These are phyloP conservation scores for Seminavis robusta DNA, from an alignment of 108 stramenopile species.

Conservation along the genomic window DNA sequence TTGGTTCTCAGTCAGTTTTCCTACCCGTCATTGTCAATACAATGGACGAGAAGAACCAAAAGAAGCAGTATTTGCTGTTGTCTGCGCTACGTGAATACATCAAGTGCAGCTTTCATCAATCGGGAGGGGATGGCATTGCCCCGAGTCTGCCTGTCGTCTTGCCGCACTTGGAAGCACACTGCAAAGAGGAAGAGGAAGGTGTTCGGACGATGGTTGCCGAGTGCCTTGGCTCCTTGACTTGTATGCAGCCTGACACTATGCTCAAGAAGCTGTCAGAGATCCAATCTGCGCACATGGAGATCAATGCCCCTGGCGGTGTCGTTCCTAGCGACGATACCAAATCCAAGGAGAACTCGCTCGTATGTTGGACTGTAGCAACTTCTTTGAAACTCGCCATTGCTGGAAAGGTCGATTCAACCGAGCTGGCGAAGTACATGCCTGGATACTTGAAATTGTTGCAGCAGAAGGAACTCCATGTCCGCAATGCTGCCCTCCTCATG, in stretches of 20 bases:
- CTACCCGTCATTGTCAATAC: conserved; percentile 83
- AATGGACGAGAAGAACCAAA: conserved; percentile 65
- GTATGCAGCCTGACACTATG: conserved; percentile 65
- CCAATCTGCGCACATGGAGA: conserved; percentile 25
- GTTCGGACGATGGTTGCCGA: conserved; percentile 96
- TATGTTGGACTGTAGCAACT: conserved; percentile 84
- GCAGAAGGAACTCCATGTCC: conserved; percentile 84
- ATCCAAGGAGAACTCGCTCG: conserved; percentile 51
- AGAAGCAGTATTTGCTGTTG: conserved; percentile 93
- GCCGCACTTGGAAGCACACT: conserved; percentile 78
- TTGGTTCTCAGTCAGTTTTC: conserved; percentile 76
- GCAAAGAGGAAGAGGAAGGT: conserved; percentile 81
- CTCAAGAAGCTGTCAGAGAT: conserved; percentile 56
- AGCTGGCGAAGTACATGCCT: conserved; percentile 69
- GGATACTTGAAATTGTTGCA: conserved; percentile 69
- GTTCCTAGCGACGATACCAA: conserved; percentile 38
- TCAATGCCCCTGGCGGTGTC: conserved; percentile 25
- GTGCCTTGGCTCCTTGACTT: conserved; percentile 89
- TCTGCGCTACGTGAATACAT: conserved; percentile 92
- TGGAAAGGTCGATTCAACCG: conserved; percentile 52
- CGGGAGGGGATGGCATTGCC: conserved; percentile 41
- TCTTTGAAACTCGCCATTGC: conserved; percentile 86
- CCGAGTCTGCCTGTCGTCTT: conserved; percentile 65
- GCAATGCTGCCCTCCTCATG: conserved; percentile 87
- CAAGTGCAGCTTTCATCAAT: conserved; percentile 65